phyloP scores from a whole-genome alignment of 148 eudicot genomes.

The Fagopyrum homotropicum region DNA sequence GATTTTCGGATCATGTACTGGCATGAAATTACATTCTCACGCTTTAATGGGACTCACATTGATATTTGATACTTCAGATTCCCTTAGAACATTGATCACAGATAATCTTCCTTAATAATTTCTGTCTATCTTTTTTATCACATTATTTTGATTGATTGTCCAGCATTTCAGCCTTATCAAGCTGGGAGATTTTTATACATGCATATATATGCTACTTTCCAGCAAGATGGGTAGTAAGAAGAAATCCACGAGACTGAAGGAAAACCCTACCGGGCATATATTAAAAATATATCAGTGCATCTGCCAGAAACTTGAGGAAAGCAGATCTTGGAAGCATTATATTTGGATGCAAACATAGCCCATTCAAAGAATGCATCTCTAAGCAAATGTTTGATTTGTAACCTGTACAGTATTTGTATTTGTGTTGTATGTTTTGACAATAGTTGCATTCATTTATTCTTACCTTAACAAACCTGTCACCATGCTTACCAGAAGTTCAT shows the following conservation, averaged over 20 bases:
- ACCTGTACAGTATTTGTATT: not conserved
- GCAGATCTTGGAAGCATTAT: constrained; percentile 54
- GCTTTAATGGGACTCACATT: not conserved
- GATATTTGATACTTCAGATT: not conserved
- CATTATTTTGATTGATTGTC: not conserved
- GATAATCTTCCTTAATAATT: not conserved
- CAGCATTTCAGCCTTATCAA: not conserved
- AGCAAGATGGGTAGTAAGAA: not conserved
- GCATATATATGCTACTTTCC: not conserved
- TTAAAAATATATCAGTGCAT: constrained; percentile 9
- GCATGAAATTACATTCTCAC: not conserved
- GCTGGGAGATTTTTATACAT: not conserved
- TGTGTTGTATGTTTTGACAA: too few relatives aligned
- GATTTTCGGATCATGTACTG: not conserved
- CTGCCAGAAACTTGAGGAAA: constrained; percentile 47
- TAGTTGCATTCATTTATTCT: too few relatives aligned
- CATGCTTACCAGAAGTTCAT: constrained; percentile 16
- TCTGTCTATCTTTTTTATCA: not conserved
- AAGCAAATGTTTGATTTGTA: constrained; percentile 52
- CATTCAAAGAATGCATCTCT: constrained; percentile 42
- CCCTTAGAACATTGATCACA: not conserved
- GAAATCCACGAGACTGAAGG: not conserved
- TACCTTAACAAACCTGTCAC: too few relatives aligned
- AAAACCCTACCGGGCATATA: not conserved
- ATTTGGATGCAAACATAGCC: constrained; percentile 61